These are phyloP conservation scores for Zalaria obscura DNA, from an alignment of 2,329 filamentous ascomycete genomes.

Conservation along the genomic window DNA sequence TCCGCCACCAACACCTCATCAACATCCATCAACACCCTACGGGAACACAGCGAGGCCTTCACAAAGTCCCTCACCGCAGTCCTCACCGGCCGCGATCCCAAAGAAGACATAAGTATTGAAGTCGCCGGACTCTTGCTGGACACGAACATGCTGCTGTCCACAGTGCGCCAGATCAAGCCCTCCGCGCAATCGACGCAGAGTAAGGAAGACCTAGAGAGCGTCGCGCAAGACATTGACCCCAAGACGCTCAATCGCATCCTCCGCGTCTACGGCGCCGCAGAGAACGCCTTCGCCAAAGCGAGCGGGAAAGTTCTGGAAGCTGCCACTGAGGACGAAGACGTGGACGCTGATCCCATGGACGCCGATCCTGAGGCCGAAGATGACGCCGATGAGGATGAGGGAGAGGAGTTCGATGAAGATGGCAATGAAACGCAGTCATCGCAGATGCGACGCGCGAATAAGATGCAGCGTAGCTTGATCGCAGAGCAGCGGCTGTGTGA, in stretches of 20 bases:
- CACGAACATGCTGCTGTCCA: constrained; percentile 64
- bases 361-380: constrained; percentile 48
- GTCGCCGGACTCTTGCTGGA: constrained; percentile 70
- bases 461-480: constrained; percentile 43
- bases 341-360: constrained; percentile 54
- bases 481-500: constrained; percentile 80
- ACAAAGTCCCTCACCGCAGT: constrained; percentile 33
- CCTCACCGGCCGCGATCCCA: constrained; percentile 28
- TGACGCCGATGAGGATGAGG: constrained; percentile 29
- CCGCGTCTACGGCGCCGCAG: constrained; percentile 62
- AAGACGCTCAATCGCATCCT: constrained; percentile 53
- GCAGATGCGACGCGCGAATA: constrained; percentile 46
- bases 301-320: constrained; percentile 26
- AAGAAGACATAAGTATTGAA: constrained; percentile 61
- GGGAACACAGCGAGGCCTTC: constrained; percentile 41
- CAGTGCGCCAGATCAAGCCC: constrained; percentile 32
- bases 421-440: constrained; percentile 34
- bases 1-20: background rate
- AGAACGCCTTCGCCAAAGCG: constrained; percentile 65
- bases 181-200: constrained; percentile 6
- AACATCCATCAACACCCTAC: constrained; percentile 33
- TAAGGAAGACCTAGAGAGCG: constrained; percentile 38
- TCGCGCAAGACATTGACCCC: constrained; percentile 55
- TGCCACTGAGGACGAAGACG: constrained; percentile 30
- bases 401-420: constrained; percentile 16